Evolutionary conservation across 2,329 filamentous ascomycete species (phyloP), one percentile per base, ranked within the genome.

Genomic region (Pezicula neosporulosa): DNA sequence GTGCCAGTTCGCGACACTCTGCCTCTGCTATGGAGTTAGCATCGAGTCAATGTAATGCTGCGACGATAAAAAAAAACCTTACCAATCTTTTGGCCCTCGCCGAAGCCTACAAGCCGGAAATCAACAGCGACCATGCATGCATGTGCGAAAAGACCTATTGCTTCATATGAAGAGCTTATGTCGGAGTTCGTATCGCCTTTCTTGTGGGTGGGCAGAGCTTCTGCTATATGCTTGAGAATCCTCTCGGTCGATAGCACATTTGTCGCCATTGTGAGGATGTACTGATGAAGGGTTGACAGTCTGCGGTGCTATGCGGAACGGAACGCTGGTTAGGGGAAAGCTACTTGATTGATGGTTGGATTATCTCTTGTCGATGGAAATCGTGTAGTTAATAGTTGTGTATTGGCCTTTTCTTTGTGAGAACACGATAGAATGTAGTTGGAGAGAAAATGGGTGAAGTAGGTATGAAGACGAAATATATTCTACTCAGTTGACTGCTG

Each of bases 31-130:
- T 38, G 3, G 27, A 35, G 47, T 47, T 43, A 60, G 56, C 43
- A 35, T 37, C 3, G 19, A 43, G 21, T 48, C 47, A 59, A 54
- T 54, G 53, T 24, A 53, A 50, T 27, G 37, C 24, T 48, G 19
- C 18, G 10, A 5, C 16, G 2, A 16, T 9, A 21, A 18, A 28
- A 15, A 44, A 60, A 24, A 6, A 6, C 24, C 72, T 54, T 70
- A 90, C 89, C 80, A 57, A 89, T 82, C 44, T 76, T 81, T 65
- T 91, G 83, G 48, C 93, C 90, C 69, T 97, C 90, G 44, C 86
- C 81, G n/a, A 96, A 85, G 2, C 92, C 92, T 16, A 90, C 71
- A 3, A 97, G 77, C 48, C 86, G 80, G 68, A 97, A 97, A 56
- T 85, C 89, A 2, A 93, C 82, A 8, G 86, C 85, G 21, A 82